Evolutionary conservation across 1,139 yeast genomes (phyloP).

Genomic region (Diutina mesorugosa): DNA sequence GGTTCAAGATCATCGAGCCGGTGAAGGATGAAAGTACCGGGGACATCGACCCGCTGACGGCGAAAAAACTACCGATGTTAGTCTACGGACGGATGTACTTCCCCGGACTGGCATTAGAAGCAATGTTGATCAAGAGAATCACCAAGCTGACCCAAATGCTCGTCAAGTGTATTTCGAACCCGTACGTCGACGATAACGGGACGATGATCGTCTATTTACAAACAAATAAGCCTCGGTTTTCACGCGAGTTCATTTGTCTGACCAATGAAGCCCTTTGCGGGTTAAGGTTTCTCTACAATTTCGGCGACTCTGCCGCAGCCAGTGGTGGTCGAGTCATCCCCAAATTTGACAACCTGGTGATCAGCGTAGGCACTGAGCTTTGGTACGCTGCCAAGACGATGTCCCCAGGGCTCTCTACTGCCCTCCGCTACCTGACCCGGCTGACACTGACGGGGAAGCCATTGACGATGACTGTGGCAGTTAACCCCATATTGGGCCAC

Average conservation of each 20-base stretch:
- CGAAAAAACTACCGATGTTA: conserved; percentile 8
- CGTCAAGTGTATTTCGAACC: conserved; percentile 65
- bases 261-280: conserved; percentile 86
- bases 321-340: conserved; percentile 13
- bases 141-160: conserved; percentile 49
- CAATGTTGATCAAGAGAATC: conserved; percentile 65
- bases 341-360: conserved; percentile 28
- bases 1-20: conserved; percentile 24
- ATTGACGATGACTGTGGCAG: conserved; percentile 71
- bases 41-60: neutral
- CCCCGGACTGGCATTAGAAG: conserved; percentile 82
- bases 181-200: conserved; percentile 41
- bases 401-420: conserved; percentile 79
- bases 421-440: conserved; percentile 73
- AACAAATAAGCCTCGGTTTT: conserved; percentile 47
- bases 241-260: conserved; percentile 74
- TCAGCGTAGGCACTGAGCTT: conserved; percentile 73
- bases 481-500: conserved; percentile 88
- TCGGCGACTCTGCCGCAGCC: conserved; percentile 24
- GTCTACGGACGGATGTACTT: conserved; percentile 78
- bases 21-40: conserved; percentile 38
- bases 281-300: conserved; percentile 62
- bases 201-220: conserved; percentile 65
- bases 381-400: conserved; percentile 75
- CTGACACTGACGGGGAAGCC: conserved; percentile 86